These are phyloP conservation scores for Eremochloa ophiuroides DNA, from an alignment of 176 grass and related monocot genomes.

Conservation along the genomic window DNA sequence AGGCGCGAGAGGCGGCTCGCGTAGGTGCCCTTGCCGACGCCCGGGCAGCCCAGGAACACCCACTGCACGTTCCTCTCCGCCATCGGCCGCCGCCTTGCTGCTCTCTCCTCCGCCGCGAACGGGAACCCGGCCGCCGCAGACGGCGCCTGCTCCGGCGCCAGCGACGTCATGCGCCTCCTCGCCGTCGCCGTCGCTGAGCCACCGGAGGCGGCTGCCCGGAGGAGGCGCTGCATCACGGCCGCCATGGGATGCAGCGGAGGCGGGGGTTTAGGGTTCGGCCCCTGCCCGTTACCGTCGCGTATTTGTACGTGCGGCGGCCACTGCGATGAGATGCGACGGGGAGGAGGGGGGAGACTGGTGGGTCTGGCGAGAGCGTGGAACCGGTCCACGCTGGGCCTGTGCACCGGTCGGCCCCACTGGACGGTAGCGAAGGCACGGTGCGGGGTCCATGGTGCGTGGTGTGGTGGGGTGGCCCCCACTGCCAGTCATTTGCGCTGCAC, in stretches of 20 bases:
- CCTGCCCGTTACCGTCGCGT: neutral
- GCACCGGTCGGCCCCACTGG: neutral
- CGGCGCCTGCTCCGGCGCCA: constrained; percentile 23
- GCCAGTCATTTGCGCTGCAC: neutral
- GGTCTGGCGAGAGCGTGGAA: neutral
- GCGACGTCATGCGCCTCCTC: constrained; percentile 37
- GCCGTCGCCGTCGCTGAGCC: neutral
- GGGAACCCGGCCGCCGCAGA: neutral
- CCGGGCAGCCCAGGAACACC: constrained; percentile 93
- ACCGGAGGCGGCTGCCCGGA: constrained; percentile 25
- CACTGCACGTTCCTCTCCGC: constrained; percentile 82
- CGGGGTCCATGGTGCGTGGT: too few species aligned
- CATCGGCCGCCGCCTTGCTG: neutral
- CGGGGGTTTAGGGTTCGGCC: constrained; percentile 22
- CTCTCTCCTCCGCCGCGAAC: constrained; percentile 7
- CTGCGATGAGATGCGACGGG: constrained; percentile 12
- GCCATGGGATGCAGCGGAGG: constrained; percentile 42
- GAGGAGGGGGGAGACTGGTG: neutral
- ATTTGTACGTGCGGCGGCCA: constrained; percentile 25
- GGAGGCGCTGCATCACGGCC: constrained; percentile 39
- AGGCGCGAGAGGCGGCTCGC: constrained; percentile 75
- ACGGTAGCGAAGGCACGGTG: neutral
- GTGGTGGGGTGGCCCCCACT: neutral
- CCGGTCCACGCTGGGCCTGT: neutral
- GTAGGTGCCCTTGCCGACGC: constrained; percentile 92